Evolutionary conservation across 169 alveolate species (phyloP).

Genomic region (Eimeria tenella): DNA sequence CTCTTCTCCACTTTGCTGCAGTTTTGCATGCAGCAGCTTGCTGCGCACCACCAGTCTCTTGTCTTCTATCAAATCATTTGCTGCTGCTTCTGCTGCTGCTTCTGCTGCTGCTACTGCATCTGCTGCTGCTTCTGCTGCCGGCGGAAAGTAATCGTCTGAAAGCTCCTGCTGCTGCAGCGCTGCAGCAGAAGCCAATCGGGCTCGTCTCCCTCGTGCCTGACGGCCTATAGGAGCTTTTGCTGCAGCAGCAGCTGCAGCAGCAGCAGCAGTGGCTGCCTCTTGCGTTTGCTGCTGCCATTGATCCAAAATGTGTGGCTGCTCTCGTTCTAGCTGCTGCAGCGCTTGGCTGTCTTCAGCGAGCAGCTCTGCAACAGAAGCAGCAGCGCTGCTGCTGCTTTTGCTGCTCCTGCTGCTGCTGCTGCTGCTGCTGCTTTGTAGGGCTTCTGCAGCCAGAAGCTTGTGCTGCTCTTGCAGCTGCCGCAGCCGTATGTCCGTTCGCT

Average conservation of each 20-base stretch:
- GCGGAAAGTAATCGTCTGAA: background rate
- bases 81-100: background rate
- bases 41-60: background rate
- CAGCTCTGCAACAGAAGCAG: constrained; percentile 20
- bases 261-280: constrained; percentile 17
- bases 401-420: constrained; percentile 48
- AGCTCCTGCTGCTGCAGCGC: background rate
- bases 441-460: constrained; percentile 37
- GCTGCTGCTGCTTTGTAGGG: constrained; percentile 23
- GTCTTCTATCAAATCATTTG: constrained; percentile 12
- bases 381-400: constrained; percentile 7
- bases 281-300: background rate
- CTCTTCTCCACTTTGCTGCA: constrained; percentile 8
- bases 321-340: constrained; percentile 25
- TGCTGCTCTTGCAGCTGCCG: constrained; percentile 63
- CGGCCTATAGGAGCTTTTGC: background rate
- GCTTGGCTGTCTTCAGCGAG: background rate
- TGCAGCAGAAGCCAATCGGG: background rate
- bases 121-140: background rate
- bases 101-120: background rate
- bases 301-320: background rate
- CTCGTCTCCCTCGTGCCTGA: background rate
- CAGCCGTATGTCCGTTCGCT: background rate
- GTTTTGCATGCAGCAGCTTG: constrained; percentile 2
- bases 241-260: constrained; percentile 23